Evolutionary conservation across 179 eudicot species (phyloP).

Genomic region (Camellia oleifera): DNA sequence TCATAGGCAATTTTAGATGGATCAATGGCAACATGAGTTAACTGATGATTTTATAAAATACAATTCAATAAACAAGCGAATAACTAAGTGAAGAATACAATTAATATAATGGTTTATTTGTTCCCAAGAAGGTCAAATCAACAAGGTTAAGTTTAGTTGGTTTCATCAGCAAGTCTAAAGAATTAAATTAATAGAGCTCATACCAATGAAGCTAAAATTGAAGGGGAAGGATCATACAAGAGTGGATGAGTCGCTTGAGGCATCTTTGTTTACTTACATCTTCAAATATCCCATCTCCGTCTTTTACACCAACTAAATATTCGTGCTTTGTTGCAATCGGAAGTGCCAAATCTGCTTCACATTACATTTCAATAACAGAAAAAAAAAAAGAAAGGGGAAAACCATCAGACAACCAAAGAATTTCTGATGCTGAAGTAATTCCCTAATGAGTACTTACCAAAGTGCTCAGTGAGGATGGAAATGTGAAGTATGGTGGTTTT

Average conservation of each 20-base stretch:
- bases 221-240: neutral
- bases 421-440: neutral
- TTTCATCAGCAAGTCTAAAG: neutral
- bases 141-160: too few relatives aligned
- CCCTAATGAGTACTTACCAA: constrained; percentile 10
- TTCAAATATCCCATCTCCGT: neutral
- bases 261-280: neutral
- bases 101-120: too few relatives aligned
- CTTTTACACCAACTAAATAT: neutral
- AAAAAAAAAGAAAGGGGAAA: neutral
- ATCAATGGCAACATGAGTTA: neutral
- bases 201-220: neutral
- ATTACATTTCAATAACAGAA: neutral
- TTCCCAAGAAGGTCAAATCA: too few relatives aligned
- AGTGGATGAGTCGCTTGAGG: neutral
- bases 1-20: neutral
- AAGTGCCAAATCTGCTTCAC: neutral
- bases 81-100: too few relatives aligned
- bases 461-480: neutral
- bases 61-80: too few relatives aligned
- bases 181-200: neutral
- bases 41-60: too few relatives aligned
- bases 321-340: neutral
- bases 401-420: neutral
- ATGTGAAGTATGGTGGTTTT: constrained; percentile 15